Conservation (phyloP, 805 yeast species). For the Saturnispora diversa region DNA sequence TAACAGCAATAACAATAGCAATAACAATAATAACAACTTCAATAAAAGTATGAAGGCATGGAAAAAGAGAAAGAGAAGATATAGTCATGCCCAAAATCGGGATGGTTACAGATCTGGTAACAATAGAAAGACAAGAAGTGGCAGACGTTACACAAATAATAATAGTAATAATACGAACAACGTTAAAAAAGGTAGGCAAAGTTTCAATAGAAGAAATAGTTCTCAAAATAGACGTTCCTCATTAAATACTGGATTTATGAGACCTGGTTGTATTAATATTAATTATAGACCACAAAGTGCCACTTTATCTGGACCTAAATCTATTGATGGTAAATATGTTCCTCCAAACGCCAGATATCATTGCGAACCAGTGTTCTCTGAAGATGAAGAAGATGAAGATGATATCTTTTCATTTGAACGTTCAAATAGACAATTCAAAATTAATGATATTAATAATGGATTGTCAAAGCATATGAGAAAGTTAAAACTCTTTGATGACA, state of each 20-base stretch:
- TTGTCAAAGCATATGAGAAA: conserved; percentile 4
- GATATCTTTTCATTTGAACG: conserved; percentile 36
- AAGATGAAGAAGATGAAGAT: conserved; percentile 18
- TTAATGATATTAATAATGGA: background rate
- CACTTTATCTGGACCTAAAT: conserved; percentile 8
- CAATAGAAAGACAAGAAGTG: conserved; percentile 11
- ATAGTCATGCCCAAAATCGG: conserved; percentile 11
- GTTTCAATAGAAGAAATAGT: conserved; percentile 8
- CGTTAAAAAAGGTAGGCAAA: conserved; percentile 15
- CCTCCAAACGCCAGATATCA: conserved; percentile 62
- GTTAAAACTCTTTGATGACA: conserved; percentile 11
- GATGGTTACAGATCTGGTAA: conserved; percentile 12
- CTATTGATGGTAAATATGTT: conserved; percentile 45
- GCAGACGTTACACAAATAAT: conserved; percentile 11
- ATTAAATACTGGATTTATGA: conserved; percentile 1
- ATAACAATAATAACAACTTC: conserved; percentile 3
- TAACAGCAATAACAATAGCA: conserved; percentile 4
- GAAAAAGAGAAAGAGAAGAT: conserved; percentile 25
- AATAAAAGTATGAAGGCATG: conserved; percentile 24
- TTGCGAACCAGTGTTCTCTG: conserved; percentile 17
- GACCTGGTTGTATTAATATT: background rate
- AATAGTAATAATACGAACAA: conserved; percentile 11
- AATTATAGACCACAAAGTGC: background rate
- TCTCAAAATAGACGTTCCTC: conserved; percentile 4
- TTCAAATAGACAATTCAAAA: conserved; percentile 8